Base-by-base conservation (phyloP, 1,139 yeast genomes). In the Blastobotrys persicus region DNA sequence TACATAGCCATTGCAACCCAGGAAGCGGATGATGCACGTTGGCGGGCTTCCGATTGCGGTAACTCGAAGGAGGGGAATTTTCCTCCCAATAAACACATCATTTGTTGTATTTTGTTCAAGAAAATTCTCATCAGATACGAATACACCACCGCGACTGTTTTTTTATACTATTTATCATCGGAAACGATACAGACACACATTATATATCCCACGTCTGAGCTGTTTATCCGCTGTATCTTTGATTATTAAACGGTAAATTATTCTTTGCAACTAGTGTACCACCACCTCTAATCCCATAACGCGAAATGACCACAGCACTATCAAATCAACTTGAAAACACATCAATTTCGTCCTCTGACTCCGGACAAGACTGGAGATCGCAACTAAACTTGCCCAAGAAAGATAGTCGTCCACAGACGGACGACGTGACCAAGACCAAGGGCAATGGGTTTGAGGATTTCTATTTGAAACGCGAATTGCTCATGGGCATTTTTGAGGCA, bases 401-500 rank as follows among this genome's bases (percentile, higher is more conserved):
- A 72, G 98, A 92, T 69, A 77, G 84, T 20, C 82, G 98, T 67
- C 95, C 95, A 37, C 97, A 91, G 69, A 92, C 98, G 2, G 97
- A 89, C 58, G 99, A 92, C 79, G 97, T 92, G 49, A 79, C 89
- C 51, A 88, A 81, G 60, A 89, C 96, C 41, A 87, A 88, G 64
- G 98, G 98, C 49, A 85, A 83, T 61, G 77, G 88, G 13, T 92
- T 94, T 67, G 98, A 94, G 71, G 96, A 91, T 63, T 88, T 89
- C 70, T 84, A 83, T 62, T 80, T 92, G 62, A 89, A 88, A 67
- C 81, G 98, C 70, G 96, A 92, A 65, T 78, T 92, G 55, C 75
- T 94, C 65, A 94, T 92, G 98, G 98, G 98, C 32, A 92, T 92
- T 60, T 92, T 91, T 66, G 99, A 94, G 70, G 98, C 98, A 1